These are phyloP conservation scores for Pachysolen tannophilus DNA, from an alignment of 805 yeast genomes.

Conservation along the genomic window DNA sequence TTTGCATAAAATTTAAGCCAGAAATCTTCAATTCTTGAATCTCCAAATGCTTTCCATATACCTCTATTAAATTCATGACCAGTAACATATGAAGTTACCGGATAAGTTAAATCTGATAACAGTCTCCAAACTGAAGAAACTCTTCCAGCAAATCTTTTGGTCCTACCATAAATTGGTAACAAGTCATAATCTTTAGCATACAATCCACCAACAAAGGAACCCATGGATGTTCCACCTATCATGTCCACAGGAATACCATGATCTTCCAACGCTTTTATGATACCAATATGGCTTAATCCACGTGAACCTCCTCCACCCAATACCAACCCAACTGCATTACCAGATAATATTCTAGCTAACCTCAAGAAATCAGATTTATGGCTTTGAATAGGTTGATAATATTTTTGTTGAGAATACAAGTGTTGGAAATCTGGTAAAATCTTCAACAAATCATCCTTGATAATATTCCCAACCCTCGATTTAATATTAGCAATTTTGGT, in stretches of 20 bases:
- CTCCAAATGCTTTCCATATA: conserved; percentile 94
- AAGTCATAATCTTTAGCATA: conserved; percentile 89
- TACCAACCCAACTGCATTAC: conserved; percentile 90
- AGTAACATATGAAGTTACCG: conserved; percentile 89
- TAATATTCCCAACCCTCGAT: conserved; percentile 9
- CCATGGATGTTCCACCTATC: conserved; percentile 95
- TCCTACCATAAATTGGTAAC: conserved; percentile 85
- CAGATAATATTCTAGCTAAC: conserved; percentile 81
- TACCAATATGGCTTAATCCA: conserved; percentile 88
- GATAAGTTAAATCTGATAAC: conserved; percentile 79
- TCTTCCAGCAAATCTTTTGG: conserved; percentile 79
- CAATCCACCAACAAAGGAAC: conserved; percentile 91
- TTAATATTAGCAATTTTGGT: conserved; percentile 9
- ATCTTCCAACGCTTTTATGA: conserved; percentile 83
- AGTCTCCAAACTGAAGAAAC: conserved; percentile 83
- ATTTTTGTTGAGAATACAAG: conserved; percentile 13
- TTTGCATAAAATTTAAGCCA: conserved; percentile 88
- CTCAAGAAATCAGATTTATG: conserved; percentile 88
- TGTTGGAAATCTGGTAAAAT: conserved; percentile 1
- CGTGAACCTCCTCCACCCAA: conserved; percentile 98
- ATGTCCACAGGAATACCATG: conserved; percentile 90
- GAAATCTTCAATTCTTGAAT: conserved; percentile 87
- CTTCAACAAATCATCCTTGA: conserved; percentile 20
- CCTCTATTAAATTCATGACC: conserved; percentile 98
- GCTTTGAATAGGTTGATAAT: conserved; percentile 30